Base-by-base conservation (phyloP, 2,329 filamentous ascomycete genomes). In the Ophiostoma quercus region DNA sequence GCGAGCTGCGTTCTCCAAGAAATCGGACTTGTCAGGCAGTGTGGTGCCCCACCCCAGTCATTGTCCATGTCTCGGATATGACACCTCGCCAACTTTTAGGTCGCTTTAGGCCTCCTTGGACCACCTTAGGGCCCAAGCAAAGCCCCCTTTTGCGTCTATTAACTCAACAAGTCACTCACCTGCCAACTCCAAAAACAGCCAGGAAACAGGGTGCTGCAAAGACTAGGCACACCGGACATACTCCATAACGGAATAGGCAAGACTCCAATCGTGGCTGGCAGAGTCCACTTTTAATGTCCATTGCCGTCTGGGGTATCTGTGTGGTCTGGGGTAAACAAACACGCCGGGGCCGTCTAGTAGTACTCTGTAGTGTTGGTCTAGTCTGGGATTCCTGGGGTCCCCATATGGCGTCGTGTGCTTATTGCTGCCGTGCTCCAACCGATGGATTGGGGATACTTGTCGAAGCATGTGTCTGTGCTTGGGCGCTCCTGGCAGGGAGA, bases 321-420 rank as follows among this genome's bases (percentile, higher is more conserved):
- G 51, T 57, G 51, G 51, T 57, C 51, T 57, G 51, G n/a, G 19
- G 51, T 57, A 57, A 25, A 57, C 51, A 57, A 57, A 57, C 22
- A 57, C 22, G 8, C 51, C n/a, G 22, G 51, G n/a, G 51, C n/a
- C n/a, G 51, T 57, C 51, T 22, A n/a, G 51, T 54, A 8, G n/a
- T n/a, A 39, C 8, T 39, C 39, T 14, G 39, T 34, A 34, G 34
- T 34, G 8, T n/a, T 51, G 47, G 47, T 57, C n/a, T 57, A 25
- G 51, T 57, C 1, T 57, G 22, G n/a, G 22, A 25, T 57, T 57
- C n/a, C n/a, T 57, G 19, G 51, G 51, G 51, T 57, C 51, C 8
- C 51, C 51, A 14, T 57, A 25, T 29, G 8, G 51, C 51, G 3
- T 29, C 22, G 22, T 57, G 51, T 57, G n/a, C 12, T 43, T 16